Evolutionary conservation across 2,329 filamentous ascomycete species (phyloP).

Genomic region (Botrytis sinoallii): DNA sequence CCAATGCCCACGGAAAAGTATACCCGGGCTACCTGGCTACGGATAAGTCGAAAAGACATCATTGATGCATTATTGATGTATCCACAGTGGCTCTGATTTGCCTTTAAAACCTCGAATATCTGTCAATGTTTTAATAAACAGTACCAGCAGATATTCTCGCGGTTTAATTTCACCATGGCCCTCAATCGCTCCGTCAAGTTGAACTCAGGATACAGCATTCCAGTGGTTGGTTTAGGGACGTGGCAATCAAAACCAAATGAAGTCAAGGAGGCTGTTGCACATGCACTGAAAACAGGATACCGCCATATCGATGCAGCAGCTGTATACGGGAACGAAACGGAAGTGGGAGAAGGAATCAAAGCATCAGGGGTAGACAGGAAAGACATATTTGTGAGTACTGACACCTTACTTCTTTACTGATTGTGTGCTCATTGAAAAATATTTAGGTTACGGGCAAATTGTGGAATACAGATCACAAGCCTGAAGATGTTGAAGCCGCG

Average conservation of each 20-base stretch:
- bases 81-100: not conserved
- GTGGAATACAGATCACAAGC: conserved; percentile 72
- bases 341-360: conserved; percentile 75
- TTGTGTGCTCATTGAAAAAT: not conserved
- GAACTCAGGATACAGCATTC: conserved; percentile 38
- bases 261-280: conserved; percentile 39
- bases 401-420: not conserved
- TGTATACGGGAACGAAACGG: conserved; percentile 77
- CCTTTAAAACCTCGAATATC: conserved; percentile 1
- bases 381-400: conserved; percentile 50
- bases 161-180: conserved; percentile 12
- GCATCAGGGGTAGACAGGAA: conserved; percentile 62
- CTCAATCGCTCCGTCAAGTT: conserved; percentile 33
- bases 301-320: conserved; percentile 58
- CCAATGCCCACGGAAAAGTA: conserved; percentile 8
- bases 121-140: not conserved
- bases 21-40: conserved; percentile 9
- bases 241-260: conserved; percentile 48
- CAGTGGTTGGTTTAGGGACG: conserved; percentile 44
- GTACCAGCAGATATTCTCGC: not conserved
- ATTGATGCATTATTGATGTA: not conserved
- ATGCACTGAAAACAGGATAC: conserved; percentile 47
- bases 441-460: conserved; percentile 64
- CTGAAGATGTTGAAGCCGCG: conserved; percentile 62
- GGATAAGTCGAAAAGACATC: conserved; percentile 11